Evolutionary conservation across 2,329 filamentous ascomycete species (phyloP).

Genomic region (Penicillium occitanis): DNA sequence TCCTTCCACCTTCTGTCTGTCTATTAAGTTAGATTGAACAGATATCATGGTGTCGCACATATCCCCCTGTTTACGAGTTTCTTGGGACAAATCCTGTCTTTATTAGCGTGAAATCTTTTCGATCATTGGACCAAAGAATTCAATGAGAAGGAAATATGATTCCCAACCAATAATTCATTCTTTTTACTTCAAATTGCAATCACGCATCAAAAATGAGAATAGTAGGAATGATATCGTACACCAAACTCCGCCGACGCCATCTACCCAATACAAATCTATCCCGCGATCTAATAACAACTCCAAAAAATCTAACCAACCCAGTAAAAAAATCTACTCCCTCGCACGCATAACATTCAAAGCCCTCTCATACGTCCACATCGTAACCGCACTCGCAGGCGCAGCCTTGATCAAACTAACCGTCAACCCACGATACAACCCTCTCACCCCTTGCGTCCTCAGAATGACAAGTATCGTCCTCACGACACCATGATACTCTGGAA

Average conservation of each 20-base stretch:
- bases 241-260: background rate
- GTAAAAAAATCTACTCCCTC: constrained; percentile 23
- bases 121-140: constrained; percentile 3
- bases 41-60: constrained; percentile 16
- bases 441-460: constrained; percentile 67
- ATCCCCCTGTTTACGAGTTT: constrained; percentile 3
- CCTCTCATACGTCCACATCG: constrained; percentile 92
- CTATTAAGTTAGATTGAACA: background rate
- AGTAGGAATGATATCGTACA: background rate
- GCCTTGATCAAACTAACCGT: constrained; percentile 89
- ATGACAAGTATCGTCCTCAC: constrained; percentile 67
- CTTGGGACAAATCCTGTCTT: background rate
- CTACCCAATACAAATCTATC: constrained; percentile 2
- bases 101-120: constrained; percentile 5
- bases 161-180: constrained; percentile 3
- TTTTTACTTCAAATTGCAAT: background rate
- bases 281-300: background rate
- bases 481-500: constrained; percentile 77
- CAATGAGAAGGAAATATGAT: background rate
- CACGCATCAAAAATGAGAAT: background rate
- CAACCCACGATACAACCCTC: constrained; percentile 83
- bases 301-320: background rate
- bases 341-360: constrained; percentile 61
- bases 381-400: constrained; percentile 87
- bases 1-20: background rate